Conservation (phyloP, 2,329 filamentous ascomycete genomes). For the Phaeophleospora eucalypticola region DNA sequence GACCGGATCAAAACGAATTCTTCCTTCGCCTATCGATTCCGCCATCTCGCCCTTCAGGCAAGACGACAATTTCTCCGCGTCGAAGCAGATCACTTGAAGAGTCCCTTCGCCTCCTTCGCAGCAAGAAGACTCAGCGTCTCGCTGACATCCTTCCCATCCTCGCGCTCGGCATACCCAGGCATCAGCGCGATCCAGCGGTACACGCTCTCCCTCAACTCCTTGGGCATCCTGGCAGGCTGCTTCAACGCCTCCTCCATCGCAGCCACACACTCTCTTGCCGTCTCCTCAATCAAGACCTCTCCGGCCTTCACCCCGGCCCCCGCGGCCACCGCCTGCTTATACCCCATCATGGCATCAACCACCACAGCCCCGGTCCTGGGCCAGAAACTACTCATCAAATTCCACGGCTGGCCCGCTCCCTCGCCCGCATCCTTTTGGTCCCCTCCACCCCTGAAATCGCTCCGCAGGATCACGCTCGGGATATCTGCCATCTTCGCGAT, state of each 20-base stretch:
- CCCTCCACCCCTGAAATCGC: conserved; percentile 14
- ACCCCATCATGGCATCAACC: conserved; percentile 14
- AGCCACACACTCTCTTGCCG: conserved; percentile 12
- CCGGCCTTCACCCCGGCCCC: conserved; percentile 7
- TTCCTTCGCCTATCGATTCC: not conserved
- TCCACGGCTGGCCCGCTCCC: conserved; percentile 14
- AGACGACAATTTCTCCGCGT: not conserved
- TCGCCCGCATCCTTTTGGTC: conserved; percentile 10
- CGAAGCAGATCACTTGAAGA: not conserved
- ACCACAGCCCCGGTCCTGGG: conserved; percentile 14
- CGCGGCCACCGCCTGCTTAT: conserved; percentile 12
- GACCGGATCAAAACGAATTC: too few species aligned
- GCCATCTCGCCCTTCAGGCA: not conserved
- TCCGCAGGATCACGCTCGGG: conserved; percentile 13
- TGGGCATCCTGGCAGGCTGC: conserved; percentile 13
- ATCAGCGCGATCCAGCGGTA: conserved; percentile 16
- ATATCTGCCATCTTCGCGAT: conserved; percentile 17
- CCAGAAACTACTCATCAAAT: conserved; percentile 16
- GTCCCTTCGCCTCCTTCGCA: conserved; percentile 9
- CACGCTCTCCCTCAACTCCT: conserved; percentile 10
- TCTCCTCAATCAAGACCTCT: conserved; percentile 10
- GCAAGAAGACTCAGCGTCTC: conserved; percentile 7
- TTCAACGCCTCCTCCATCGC: conserved; percentile 13
- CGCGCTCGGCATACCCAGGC: conserved; percentile 13
- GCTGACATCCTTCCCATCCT: conserved; percentile 7